Base-by-base conservation (phyloP, 75 land plant genomes). In the Cunninghamia lanceolata region DNA sequence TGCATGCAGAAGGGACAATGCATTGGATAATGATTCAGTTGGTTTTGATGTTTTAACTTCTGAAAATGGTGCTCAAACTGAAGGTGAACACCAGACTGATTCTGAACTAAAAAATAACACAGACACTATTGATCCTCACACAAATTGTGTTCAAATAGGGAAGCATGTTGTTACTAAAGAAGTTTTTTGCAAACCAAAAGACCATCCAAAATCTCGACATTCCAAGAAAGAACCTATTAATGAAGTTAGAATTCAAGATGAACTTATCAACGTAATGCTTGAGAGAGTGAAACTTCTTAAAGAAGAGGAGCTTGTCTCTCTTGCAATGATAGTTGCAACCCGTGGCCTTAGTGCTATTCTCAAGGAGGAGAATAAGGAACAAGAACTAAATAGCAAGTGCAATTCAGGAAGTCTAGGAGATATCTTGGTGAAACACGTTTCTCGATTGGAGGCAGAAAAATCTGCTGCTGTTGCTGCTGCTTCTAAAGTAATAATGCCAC, bases 321-420 rank as follows among this genome's bases (percentile, higher is more conserved):
- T 97, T 78, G 94, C 94, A 40, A 90, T 89, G 32, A 92, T 95
- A 43, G 99, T 96, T 68, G 99, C 99, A 8, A 96, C 97, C 63
- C 90, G 95, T 86, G 99, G 99, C 46, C 86, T 96, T 35, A 92
- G 89, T 91, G 97, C 92, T n/a, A 94, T 95, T 40, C 90, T 96
- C 36, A 88, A 88, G 45, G 92, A 92, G 46, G 88, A 90, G 76
- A 86, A 82, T 81, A 89, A 75, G 35, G 87, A 70, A 83, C 85
- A 75, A 85, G 93, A 79, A 47, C 84, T 59, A 45, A 66, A 83
- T 42, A 70, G 35, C 85, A 28, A n/a, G 85, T 82, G 84, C 63
- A 35, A 46, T 54, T 53, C 84, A 53, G 88, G 78, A 76, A 73
- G 92, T 82, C 70, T 92, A 78, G 92, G 82, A 39, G 77, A 92